phyloP scores from a whole-genome alignment of 306 rosid species.

The Boehmeria nivea region DNA sequence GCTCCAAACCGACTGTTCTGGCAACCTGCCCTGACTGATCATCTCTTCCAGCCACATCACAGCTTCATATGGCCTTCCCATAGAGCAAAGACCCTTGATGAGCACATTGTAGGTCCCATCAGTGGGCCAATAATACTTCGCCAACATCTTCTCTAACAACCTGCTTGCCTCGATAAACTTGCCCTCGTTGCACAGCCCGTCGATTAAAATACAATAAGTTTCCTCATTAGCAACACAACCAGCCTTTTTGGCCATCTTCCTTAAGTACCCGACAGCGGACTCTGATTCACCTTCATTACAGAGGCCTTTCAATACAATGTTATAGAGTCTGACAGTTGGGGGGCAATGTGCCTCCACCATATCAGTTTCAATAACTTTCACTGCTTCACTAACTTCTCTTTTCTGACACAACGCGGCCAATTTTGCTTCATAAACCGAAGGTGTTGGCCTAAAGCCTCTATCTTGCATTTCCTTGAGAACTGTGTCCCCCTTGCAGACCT shows the following conservation, averaged over 20 bases:
- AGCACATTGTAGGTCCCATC: conserved; percentile 21
- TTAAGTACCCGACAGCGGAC: conserved; percentile 19
- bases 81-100: conserved; percentile 31
- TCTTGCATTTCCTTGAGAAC: conserved; percentile 22
- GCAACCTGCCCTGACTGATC: conserved; percentile 26
- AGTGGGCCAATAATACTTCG: conserved; percentile 25
- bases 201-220: conserved; percentile 19
- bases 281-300: conserved; percentile 23
- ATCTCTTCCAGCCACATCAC: conserved; percentile 41
- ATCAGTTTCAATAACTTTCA: conserved; percentile 31
- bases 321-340: conserved; percentile 24
- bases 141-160: conserved; percentile 31
- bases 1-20: conserved; percentile 29
- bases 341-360: conserved; percentile 24
- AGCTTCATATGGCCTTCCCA: conserved; percentile 32
- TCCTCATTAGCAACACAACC: conserved; percentile 28
- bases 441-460: conserved; percentile 30
- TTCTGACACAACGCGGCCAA: conserved; percentile 22
- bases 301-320: conserved; percentile 23
- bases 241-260: conserved; percentile 28
- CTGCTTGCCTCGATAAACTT: conserved; percentile 23
- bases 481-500: conserved; percentile 24
- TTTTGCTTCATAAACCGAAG: conserved; percentile 32
- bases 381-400: conserved; percentile 31
- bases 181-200: conserved; percentile 29